Percentiles rank a stretch among this genome's conserved stretches.
These are phyloP conservation scores for Suillus variegatus DNA, from an alignment of 768 basidiomycete genomes.

Conservation along the genomic window DNA sequence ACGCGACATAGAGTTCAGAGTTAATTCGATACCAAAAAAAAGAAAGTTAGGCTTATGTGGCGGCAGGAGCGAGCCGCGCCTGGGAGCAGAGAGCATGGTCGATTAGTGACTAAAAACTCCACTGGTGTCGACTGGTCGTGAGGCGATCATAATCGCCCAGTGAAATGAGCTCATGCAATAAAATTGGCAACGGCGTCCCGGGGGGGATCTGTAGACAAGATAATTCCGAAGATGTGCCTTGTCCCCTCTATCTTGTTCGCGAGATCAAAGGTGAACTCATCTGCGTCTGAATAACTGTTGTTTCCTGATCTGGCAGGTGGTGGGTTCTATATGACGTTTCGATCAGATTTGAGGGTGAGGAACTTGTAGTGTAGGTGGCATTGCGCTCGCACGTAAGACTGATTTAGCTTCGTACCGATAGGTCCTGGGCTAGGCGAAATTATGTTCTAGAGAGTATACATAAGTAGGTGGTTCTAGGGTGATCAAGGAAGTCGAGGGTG, in stretches of 20 bases:
- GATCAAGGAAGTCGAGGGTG: not conserved
- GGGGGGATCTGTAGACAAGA: not conserved
- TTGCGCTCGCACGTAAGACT: constrained; percentile 6
- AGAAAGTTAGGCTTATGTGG: not conserved
- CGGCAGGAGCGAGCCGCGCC: not conserved
- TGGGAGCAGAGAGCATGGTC: not conserved
- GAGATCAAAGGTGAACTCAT: not conserved
- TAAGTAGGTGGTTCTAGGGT: not conserved
- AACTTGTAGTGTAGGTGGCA: constrained; percentile 2
- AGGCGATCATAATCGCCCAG: not conserved
- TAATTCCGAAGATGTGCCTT: constrained; percentile 1
- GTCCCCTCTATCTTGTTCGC: not conserved
- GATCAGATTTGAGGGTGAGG: constrained; percentile 9
- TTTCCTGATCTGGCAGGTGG: not conserved
- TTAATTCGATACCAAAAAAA: not conserved
- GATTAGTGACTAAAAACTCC: not conserved
- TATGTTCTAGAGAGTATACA: not conserved
- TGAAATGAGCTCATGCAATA: not conserved
- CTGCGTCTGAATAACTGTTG: not conserved
- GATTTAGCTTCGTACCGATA: constrained; percentile 1
- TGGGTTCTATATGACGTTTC: not conserved
- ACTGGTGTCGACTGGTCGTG: not conserved
- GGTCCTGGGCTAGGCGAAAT: not conserved
- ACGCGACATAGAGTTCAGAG: not conserved
- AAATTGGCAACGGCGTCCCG: not conserved